Base-by-base conservation (phyloP, 805 yeast species). In the Pichia scutulata region DNA sequence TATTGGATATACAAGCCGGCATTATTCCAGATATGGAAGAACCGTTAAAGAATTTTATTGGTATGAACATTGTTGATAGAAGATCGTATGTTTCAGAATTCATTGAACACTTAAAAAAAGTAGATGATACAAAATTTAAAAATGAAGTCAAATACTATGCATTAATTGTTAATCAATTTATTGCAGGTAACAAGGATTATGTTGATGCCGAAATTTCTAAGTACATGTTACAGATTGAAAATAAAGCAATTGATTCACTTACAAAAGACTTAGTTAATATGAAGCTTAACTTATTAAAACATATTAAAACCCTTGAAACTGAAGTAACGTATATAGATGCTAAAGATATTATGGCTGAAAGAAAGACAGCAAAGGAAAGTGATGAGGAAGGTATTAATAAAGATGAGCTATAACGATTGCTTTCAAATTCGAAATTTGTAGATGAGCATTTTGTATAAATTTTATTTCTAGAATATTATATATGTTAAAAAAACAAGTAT, bases 181-280 rank as follows among this genome's bases (percentile, higher is more conserved):
- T 71, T 40, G 67, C 70, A 48, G 80, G 79, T 12, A 76, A 76
- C 42, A 57, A 57, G 4, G 66, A 63, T 3, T 79, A 72, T 59
- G 63, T 81, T 45, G 53, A 55, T 10, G 64, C 63, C 39, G 89
- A 84, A 64, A 48, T 66, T 19, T 55, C 57, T 3, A 71, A 89
- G 52, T 69, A 83, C 46, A 57, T 62, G 10, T 66, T 65, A 24
- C 65, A 82, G 25, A 52, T 82, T 39, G 51, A 56, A 30, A 67
- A 68, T 18, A 69, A 68, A 16, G 62, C 66, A 43, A 57, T 81
- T 47, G 65, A 65, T 39, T 60, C 63, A 12, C 66, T 60, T n/a
- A 72, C 77, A 39, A 63, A 67, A 19, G 89, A 84, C 57, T 71
- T 74, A 51, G 69, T 81, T 60, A 66, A 67, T 53, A 71, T 71